Evolutionary conservation across 2,329 filamentous ascomycete species (phyloP).

Genomic region (Endocalyx cinctus): DNA sequence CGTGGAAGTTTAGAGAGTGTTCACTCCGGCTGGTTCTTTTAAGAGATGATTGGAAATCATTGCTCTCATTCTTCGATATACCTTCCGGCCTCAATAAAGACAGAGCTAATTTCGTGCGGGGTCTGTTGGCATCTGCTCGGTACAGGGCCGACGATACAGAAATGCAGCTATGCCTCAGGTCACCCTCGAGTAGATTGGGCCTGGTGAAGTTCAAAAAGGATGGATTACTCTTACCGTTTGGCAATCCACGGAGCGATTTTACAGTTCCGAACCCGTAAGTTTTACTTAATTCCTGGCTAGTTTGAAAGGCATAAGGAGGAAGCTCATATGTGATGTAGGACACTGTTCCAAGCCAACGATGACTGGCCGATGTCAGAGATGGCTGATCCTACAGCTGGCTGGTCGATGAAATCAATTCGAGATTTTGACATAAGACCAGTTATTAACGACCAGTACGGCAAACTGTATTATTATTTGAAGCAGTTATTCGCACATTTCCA

Average conservation of each 20-base stretch:
- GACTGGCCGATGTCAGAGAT: conserved; percentile 9
- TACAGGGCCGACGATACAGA: conserved; percentile 6
- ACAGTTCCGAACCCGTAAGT: conserved; percentile 12
- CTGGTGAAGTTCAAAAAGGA: conserved; percentile 8
- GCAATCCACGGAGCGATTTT: conserved; percentile 6
- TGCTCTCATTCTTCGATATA: conserved; percentile 8
- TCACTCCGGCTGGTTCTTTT: conserved; percentile 9
- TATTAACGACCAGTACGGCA: conserved; percentile 9
- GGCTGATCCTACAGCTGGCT: conserved; percentile 7
- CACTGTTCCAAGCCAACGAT: conserved; percentile 1
- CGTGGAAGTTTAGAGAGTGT: conserved; percentile 9
- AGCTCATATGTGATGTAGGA: conserved; percentile 5
- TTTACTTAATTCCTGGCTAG: too few relatives aligned
- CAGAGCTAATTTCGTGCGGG: conserved; percentile 3
- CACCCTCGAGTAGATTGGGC: conserved; percentile 2
- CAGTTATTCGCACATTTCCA: conserved; percentile 9
- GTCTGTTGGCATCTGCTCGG: conserved; percentile 1
- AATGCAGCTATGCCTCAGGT: conserved; percentile 1
- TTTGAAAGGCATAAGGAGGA: too few relatives aligned
- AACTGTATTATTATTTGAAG: conserved; percentile 8
- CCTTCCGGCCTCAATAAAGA: conserved; percentile 5
- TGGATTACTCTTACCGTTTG: conserved; percentile 12
- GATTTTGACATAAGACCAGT: conserved; percentile 8
- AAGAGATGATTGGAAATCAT: conserved; percentile 7
- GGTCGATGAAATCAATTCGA: conserved; percentile 6